These are phyloP conservation scores for Blastocystis sp. DNA, from an alignment of 352 stramenopile genomes.

Conservation along the genomic window DNA sequence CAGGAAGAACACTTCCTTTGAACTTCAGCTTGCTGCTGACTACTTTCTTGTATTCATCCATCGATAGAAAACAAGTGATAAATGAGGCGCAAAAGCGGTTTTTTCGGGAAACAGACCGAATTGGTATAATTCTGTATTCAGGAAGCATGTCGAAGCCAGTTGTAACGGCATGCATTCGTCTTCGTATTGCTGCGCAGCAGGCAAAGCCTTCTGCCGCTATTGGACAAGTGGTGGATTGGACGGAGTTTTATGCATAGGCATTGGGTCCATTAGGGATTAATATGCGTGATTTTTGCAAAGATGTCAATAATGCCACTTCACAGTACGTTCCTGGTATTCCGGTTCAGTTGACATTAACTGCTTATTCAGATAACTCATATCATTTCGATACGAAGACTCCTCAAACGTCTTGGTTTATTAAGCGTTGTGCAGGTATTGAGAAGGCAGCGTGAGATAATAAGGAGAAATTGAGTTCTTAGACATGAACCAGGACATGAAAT, in stretches of 20 bases:
- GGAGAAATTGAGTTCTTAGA: slow-evolving; percentile 14
- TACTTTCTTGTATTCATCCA: slow-evolving; percentile 59
- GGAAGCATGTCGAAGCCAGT: slow-evolving; percentile 64
- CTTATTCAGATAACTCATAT: slow-evolving; percentile 86
- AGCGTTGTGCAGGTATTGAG: slow-evolving; percentile 78
- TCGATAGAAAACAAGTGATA: not conserved
- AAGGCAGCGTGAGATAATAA: slow-evolving; percentile 69
- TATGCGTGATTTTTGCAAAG: slow-evolving; percentile 98
- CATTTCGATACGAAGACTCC: slow-evolving; percentile 88
- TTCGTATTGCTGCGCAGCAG: slow-evolving; percentile 77
- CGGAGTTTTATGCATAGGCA: slow-evolving; percentile 67
- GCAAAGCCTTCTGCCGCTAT: slow-evolving; percentile 77
- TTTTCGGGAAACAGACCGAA: not conserved
- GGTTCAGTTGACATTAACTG: slow-evolving; percentile 81
- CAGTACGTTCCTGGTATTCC: slow-evolving; percentile 82
- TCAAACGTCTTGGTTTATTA: slow-evolving; percentile 84
- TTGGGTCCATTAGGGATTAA: slow-evolving; percentile 92
- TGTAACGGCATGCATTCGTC: slow-evolving; percentile 76
- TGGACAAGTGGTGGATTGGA: slow-evolving; percentile 65
- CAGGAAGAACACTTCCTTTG: slow-evolving; percentile 41
- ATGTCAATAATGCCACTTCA: slow-evolving; percentile 89
- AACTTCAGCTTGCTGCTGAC: slow-evolving; percentile 53
- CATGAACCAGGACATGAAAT: slow-evolving; percentile 71
- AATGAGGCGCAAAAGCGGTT: not conserved
- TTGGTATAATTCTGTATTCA: not conserved